These are phyloP conservation scores for Beverwykella pulmonaria DNA, from an alignment of 495 filamentous ascomycete genomes.

Conservation along the genomic window DNA sequence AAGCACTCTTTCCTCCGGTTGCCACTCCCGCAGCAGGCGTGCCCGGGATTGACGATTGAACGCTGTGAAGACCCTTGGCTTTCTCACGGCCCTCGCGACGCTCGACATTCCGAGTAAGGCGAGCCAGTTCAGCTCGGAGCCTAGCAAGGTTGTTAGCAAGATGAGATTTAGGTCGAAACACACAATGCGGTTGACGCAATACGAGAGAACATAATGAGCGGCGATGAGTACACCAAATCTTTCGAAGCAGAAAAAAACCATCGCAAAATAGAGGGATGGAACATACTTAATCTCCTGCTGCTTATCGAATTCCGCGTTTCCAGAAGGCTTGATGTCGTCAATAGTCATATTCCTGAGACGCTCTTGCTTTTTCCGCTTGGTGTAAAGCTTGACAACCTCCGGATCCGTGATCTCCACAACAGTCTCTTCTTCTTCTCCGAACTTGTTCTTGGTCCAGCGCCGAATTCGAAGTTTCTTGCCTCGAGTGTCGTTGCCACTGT, in stretches of 20 bases:
- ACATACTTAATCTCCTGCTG: slow-evolving; percentile 59
- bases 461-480: slow-evolving; percentile 77
- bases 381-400: slow-evolving; percentile 70
- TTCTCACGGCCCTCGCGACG: slow-evolving; percentile 89
- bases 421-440: slow-evolving; percentile 62
- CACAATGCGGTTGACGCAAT: too few species aligned
- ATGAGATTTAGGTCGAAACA: not conserved
- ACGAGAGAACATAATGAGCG: too few species aligned
- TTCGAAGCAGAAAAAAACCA: too few species aligned
- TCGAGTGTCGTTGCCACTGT: slow-evolving; percentile 67
- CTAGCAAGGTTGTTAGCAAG: slow-evolving; percentile 48
- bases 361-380: slow-evolving; percentile 54
- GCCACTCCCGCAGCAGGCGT: slow-evolving; percentile 43
- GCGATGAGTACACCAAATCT: too few species aligned
- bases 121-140: slow-evolving; percentile 73
- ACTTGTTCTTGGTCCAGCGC: slow-evolving; percentile 61
- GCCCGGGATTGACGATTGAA: slow-evolving; percentile 41
- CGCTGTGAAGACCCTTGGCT: slow-evolving; percentile 64
- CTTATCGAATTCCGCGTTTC: slow-evolving; percentile 69
- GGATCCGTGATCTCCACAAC: slow-evolving; percentile 71
- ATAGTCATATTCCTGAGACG: slow-evolving; percentile 68
- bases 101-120: slow-evolving; percentile 87
- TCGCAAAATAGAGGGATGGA: too few species aligned
- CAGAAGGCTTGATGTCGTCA: slow-evolving; percentile 68
- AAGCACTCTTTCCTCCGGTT: slow-evolving; percentile 40